phyloP scores from a whole-genome alignment of 305 asterid genomes.

The Fraxinus sp. region DNA sequence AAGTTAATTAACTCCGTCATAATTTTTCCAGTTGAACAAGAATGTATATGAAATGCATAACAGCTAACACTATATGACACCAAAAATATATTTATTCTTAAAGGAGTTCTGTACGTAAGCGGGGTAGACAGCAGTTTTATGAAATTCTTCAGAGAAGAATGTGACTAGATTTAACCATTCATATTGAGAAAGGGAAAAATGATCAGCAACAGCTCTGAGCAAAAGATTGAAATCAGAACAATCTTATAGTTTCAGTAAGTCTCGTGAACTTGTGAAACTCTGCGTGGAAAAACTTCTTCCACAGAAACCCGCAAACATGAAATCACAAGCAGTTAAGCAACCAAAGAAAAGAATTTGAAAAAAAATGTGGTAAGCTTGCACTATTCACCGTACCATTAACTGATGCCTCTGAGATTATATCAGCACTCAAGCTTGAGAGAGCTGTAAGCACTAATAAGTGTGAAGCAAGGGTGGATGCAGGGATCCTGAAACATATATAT shows the following conservation, averaged over 20 bases:
- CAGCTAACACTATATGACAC: background rate
- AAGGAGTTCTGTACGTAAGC: background rate
- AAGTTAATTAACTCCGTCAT: background rate
- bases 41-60: background rate
- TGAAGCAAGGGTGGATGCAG: constrained; percentile 84
- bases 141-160: background rate
- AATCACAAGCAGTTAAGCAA: constrained; percentile 9
- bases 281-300: constrained; percentile 14
- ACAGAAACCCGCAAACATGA: constrained; percentile 16
- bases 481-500: constrained; percentile 67
- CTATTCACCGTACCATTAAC: constrained; percentile 71
- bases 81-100: background rate
- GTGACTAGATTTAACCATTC: background rate
- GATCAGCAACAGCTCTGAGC: background rate
- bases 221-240: background rate
- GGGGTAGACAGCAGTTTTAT: background rate
- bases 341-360: background rate
- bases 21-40: background rate
- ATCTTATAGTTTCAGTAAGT: constrained; percentile 13
- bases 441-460: constrained; percentile 89
- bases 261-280: constrained; percentile 3
- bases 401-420: constrained; percentile 81
- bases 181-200: background rate
- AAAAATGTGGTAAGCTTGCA: constrained; percentile 24
- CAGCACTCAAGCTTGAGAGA: constrained; percentile 85